Evolutionary conservation across 352 stramenopile species (phyloP), one percentile per base, ranked within the genome.

Genomic region (Phytophthora citricola): DNA sequence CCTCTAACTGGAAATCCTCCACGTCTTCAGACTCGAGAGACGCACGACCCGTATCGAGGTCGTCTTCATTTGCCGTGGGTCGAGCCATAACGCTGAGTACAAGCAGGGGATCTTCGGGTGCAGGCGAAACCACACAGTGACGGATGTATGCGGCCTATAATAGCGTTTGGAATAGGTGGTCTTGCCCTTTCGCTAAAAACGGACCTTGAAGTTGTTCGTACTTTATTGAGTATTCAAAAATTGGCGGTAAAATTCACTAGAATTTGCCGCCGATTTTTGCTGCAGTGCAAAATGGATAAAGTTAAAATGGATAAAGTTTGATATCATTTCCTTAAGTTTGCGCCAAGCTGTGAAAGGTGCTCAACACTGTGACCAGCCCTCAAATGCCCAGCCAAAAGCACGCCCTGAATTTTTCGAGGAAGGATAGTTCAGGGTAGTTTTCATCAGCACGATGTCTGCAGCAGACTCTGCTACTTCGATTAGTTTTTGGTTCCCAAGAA

Each of bases 111-210:
- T 67, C 57, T 66, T 62, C 34, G 6, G 26, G 20, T 4, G 39
- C 48, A 66, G 50, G 15, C 22, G 46, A 63, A 69, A 58, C 54
- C 38, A 58, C 38, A 22, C 38, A 53, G 27, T 68, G 52, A 22
- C 12, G 26, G 51, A 55, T 54, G 14, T 3, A 44, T 10, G 3
- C 7, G 22, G 46, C 24, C 8, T 53, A 41, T 53, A 39, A 48
- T 60, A 32, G 32, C 10, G 15, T 36, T 32, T 36, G 31, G 31
- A 36, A 36, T 8, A 36, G 31, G 2, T 36, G 52, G 50, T 59
- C 52, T 59, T 50, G 53, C 57, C 52, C 29, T n/a, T 46, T 40
- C 61, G 45, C 61, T 43, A 69, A 64, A 69, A 69, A 64, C 53
- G 60, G 44, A 63, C 12, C 31, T 36, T 36, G 31, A 36, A 36